phyloP scores from a whole-genome alignment of 2,329 filamentous ascomycete genomes.

The Cadophora malorum region DNA sequence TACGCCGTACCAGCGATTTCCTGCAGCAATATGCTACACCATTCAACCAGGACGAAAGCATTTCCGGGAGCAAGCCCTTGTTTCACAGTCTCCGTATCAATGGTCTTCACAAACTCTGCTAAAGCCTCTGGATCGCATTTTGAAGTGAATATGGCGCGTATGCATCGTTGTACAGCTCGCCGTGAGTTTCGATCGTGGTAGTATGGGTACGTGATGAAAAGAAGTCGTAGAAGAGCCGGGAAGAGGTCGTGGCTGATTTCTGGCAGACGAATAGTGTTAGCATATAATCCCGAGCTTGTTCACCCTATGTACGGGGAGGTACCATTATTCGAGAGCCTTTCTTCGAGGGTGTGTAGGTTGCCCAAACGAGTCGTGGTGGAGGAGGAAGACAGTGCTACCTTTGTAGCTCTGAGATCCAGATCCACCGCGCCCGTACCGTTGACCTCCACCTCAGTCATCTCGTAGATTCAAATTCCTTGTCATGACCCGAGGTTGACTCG shows the following conservation, averaged over 20 bases:
- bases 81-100: conserved; percentile 79
- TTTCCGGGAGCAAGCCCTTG: conserved; percentile 77
- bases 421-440: conserved; percentile 54
- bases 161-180: conserved; percentile 80
- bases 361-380: conserved; percentile 63
- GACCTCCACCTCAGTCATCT: conserved; percentile 58
- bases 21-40: conserved; percentile 82
- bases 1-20: conserved; percentile 65
- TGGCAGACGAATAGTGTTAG: conserved; percentile 24
- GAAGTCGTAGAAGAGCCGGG: conserved; percentile 66
- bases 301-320: conserved; percentile 22
- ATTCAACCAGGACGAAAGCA: conserved; percentile 89
- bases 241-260: conserved; percentile 51
- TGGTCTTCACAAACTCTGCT: conserved; percentile 66
- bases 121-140: conserved; percentile 63
- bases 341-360: conserved; percentile 62
- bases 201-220: conserved; percentile 87
- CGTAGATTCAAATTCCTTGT: conserved; percentile 44
- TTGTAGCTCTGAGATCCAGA: conserved; percentile 58
- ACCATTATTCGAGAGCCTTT: conserved; percentile 63
- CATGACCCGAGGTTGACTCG: conserved; percentile 38
- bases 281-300: background rate
- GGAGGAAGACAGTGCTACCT: conserved; percentile 63
- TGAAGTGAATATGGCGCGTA: conserved; percentile 69
- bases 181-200: conserved; percentile 88